Evolutionary conservation across 306 rosid genomes (phyloP).

Genomic region (Vigna unguiculata): DNA sequence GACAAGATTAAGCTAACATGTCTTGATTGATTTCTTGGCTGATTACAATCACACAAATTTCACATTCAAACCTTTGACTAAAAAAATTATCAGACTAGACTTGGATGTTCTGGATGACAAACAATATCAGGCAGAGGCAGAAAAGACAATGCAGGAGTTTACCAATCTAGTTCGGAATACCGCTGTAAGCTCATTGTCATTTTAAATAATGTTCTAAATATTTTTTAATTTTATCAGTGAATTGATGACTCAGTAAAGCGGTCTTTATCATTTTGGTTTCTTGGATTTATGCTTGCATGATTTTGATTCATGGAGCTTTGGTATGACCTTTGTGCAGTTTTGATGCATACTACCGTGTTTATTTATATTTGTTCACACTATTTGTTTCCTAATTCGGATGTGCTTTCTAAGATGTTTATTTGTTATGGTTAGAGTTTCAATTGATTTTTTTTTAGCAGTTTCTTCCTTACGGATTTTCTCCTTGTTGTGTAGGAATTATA

Average conservation of each 20-base stretch:
- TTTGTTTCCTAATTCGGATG: conserved; percentile 20
- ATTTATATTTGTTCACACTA: conserved; percentile 19
- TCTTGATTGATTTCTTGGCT: conserved; percentile 39
- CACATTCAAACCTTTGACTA: conserved; percentile 5
- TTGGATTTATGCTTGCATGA: conserved; percentile 32
- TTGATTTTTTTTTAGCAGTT: conserved; percentile 16
- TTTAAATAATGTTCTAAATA: conserved; percentile 25
- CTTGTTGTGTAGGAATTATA: conserved; percentile 73
- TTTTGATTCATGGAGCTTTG: conserved; percentile 28
- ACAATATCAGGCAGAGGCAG: conserved; percentile 61
- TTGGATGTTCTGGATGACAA: conserved; percentile 53
- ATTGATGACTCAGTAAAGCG: conserved; percentile 39
- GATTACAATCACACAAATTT: conserved; percentile 24
- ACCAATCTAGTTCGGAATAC: conserved; percentile 70
- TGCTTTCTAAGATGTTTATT: conserved; percentile 7
- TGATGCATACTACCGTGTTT: conserved; percentile 2
- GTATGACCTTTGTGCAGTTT: neutral
- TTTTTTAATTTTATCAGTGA: conserved; percentile 24
- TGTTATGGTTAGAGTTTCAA: conserved; percentile 9
- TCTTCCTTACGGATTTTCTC: conserved; percentile 39
- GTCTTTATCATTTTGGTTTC: conserved; percentile 36
- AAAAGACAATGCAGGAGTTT: conserved; percentile 76
- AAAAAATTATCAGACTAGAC: conserved; percentile 66
- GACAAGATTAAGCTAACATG: conserved; percentile 20
- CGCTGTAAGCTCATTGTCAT: conserved; percentile 67